A percentile compares a stretch with the other conserved stretches of the same genome.
phyloP scores from a whole-genome alignment of 2,329 filamentous ascomycete genomes.

The Aspergillus jensenii region DNA sequence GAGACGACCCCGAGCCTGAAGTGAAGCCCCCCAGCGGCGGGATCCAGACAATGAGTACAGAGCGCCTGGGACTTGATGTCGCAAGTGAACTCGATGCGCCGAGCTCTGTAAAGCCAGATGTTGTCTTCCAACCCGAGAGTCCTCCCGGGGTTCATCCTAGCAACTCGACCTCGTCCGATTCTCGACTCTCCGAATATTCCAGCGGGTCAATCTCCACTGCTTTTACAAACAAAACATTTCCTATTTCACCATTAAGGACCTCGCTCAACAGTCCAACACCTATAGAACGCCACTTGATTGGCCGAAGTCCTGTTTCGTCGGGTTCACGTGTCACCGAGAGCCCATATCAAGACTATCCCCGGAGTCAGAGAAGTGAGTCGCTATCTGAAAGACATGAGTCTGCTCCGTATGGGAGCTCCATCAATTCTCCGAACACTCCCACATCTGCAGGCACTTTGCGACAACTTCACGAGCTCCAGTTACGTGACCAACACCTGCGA shows the following conservation, averaged over 20 bases:
- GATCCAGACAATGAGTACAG: not conserved
- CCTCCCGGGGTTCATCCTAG: not conserved
- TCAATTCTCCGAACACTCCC: slow-evolving; percentile 17
- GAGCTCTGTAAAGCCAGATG: not conserved
- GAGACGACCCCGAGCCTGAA: not conserved
- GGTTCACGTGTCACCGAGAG: not conserved
- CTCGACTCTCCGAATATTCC: slow-evolving; percentile 16
- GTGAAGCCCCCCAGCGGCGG: not conserved
- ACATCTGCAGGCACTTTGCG: slow-evolving; percentile 25
- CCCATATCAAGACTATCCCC: not conserved
- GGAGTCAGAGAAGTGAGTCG: slow-evolving; percentile 5
- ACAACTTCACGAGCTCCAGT: slow-evolving; percentile 23
- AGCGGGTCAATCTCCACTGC: slow-evolving; percentile 16
- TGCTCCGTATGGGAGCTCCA: not conserved
- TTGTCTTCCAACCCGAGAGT: not conserved
- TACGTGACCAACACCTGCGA: slow-evolving; percentile 25
- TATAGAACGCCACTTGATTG: not conserved
- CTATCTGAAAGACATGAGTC: slow-evolving; percentile 1
- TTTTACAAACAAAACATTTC: slow-evolving; percentile 9
- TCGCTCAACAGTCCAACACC: not conserved
- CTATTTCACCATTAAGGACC: slow-evolving; percentile 7
- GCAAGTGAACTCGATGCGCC: not conserved
- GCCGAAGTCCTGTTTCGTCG: not conserved
- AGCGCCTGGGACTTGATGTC: not conserved
- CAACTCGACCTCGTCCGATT: slow-evolving; percentile 22